These are phyloP conservation scores for Fagopyrum esculentum DNA, from an alignment of 148 eudicot genomes.

Conservation along the genomic window DNA sequence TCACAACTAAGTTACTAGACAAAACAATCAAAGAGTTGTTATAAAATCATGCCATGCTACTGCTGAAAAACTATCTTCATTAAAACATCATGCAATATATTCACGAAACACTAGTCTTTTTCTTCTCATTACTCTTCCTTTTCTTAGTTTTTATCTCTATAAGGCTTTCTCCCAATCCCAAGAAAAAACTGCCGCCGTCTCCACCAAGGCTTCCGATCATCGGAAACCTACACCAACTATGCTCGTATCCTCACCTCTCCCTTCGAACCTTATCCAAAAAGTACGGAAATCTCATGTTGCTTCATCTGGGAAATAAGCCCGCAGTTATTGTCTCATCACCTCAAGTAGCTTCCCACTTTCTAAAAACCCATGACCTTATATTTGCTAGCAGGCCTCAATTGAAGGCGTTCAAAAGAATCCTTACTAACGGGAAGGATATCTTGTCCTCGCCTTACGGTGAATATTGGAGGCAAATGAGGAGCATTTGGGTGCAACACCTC, in stretches of 20 bases:
- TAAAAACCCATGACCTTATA: conserved; percentile 9
- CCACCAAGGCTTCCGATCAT: conserved; percentile 55
- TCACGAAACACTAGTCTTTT: background rate
- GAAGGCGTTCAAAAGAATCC: background rate
- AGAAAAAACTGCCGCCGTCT: conserved; percentile 37
- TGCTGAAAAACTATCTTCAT: background rate
- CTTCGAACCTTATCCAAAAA: conserved; percentile 10
- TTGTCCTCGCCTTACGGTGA: conserved; percentile 21
- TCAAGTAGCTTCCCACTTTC: conserved; percentile 19
- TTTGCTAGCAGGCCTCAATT: conserved; percentile 25
- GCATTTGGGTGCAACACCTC: conserved; percentile 18
- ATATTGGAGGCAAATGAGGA: conserved; percentile 34
- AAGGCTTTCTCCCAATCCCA: conserved; percentile 18
- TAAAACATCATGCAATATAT: background rate
- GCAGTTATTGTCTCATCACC: conserved; percentile 23
- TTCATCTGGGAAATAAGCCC: conserved; percentile 39
- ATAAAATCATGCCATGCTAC: background rate
- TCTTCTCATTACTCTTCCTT: background rate
- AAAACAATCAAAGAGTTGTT: too few relatives aligned
- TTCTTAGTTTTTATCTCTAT: conserved; percentile 16
- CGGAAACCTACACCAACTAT: conserved; percentile 53
- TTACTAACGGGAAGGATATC: conserved; percentile 19
- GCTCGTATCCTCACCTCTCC: conserved; percentile 1
- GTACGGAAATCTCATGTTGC: conserved; percentile 26
- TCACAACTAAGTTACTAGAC: too few relatives aligned